A percentile compares a stretch with the other conserved stretches of the same genome.
These are phyloP conservation scores for Chytriomyces confervae DNA, from an alignment of 192 early-diverging fungal genomes.

Conservation along the genomic window DNA sequence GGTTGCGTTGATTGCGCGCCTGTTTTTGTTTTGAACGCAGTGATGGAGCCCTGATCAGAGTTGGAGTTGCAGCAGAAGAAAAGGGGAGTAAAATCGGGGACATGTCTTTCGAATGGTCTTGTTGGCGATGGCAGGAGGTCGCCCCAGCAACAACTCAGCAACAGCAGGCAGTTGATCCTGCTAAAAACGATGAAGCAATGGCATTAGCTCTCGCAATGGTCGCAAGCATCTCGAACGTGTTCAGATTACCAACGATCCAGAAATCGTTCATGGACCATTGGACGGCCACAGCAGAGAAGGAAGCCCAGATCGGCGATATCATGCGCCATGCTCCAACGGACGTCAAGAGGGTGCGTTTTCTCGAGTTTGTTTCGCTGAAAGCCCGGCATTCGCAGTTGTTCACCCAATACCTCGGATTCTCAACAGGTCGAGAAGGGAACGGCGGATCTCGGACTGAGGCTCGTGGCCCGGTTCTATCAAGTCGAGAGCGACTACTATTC, in stretches of 20 bases:
- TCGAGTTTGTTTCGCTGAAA: neutral
- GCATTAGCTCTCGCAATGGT: neutral
- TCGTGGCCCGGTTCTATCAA: constrained; percentile 64
- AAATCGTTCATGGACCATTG: constrained; percentile 22
- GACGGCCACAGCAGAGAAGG: neutral
- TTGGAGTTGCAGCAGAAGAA: too few species aligned
- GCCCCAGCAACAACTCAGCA: too few species aligned
- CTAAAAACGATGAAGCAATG: neutral
- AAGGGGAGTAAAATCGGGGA: too few species aligned
- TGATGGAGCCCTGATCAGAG: too few species aligned
- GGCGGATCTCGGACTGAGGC: constrained; percentile 19
- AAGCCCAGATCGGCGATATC: constrained; percentile 3
- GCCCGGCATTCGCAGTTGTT: neutral
- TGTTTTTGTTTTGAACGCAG: too few species aligned
- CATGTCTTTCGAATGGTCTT: too few species aligned
- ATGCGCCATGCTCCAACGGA: constrained; percentile 21
- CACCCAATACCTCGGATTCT: neutral
- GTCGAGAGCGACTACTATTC: constrained; percentile 80
- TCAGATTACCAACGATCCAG: neutral
- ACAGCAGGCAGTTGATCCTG: too few species aligned
- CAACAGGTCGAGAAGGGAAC: constrained; percentile 22
- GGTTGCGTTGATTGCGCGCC: too few species aligned
- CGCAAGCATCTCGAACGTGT: neutral
- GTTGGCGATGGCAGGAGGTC: too few species aligned
- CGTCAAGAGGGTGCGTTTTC: neutral